A percentile compares a stretch with the other conserved stretches of the same genome.
Evolutionary conservation across 192 early-diverging fungal genomes (phyloP).

Genomic region (Dimargaris cristalligena): DNA sequence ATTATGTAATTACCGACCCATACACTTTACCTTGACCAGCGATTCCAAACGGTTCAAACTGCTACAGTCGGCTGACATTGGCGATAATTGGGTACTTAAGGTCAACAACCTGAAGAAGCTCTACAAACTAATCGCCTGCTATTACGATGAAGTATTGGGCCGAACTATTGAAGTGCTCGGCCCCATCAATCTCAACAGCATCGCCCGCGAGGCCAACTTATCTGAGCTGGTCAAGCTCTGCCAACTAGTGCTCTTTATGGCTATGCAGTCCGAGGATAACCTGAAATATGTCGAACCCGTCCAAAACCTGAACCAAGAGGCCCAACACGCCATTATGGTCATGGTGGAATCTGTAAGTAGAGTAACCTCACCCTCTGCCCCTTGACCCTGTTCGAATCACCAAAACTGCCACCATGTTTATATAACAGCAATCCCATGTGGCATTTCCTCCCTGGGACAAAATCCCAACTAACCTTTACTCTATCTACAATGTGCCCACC

Average conservation of each 20-base stretch:
- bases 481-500: too few relatives aligned
- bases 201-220: constrained; percentile 62
- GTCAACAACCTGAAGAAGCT: constrained; percentile 87
- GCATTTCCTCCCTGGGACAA: too few relatives aligned
- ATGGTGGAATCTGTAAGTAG: constrained; percentile 67
- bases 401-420: too few relatives aligned
- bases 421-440: too few relatives aligned
- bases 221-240: constrained; percentile 64
- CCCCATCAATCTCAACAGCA: constrained; percentile 59
- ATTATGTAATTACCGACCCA: too few relatives aligned
- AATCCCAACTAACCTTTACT: too few relatives aligned
- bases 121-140: constrained; percentile 62
- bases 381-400: too few relatives aligned
- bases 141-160: constrained; percentile 78
- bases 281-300: constrained; percentile 71
- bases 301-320: constrained; percentile 45
- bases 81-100: constrained; percentile 89
- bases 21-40: too few relatives aligned
- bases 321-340: constrained; percentile 79
- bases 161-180: constrained; percentile 40
- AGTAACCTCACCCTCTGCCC: too few relatives aligned
- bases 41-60: constrained; percentile 85
- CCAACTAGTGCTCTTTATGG: constrained; percentile 62
- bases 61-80: constrained; percentile 45
- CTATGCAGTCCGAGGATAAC: constrained; percentile 78